Evolutionary conservation across 2,329 filamentous ascomycete species (phyloP).

Genomic region (Aspergillus intermedius): DNA sequence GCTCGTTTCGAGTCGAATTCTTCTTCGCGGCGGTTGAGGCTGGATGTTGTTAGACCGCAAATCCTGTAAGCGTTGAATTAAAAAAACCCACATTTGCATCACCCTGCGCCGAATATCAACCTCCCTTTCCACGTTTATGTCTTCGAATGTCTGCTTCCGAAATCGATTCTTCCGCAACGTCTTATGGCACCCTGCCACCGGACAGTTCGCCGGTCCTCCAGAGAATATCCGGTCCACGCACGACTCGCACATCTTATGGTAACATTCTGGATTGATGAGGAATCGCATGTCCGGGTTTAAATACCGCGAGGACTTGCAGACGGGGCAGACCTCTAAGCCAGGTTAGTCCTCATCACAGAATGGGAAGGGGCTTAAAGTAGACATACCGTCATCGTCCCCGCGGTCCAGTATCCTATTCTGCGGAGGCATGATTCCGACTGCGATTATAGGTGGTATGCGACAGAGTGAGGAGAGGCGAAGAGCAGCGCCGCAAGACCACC

Average conservation of each 20-base stretch:
- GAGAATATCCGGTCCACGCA: constrained; percentile 94
- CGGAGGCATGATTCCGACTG: constrained; percentile 22
- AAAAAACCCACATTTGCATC: constrained; percentile 46
- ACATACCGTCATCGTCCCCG: constrained; percentile 39
- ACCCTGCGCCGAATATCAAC: constrained; percentile 84
- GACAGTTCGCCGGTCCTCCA: constrained; percentile 84
- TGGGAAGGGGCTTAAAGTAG: background rate
- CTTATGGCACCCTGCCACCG: constrained; percentile 78
- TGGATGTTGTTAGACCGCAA: constrained; percentile 26
- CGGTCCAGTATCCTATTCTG: constrained; percentile 27
- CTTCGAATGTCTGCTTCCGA: constrained; percentile 80
- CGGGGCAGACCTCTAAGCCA: constrained; percentile 72
- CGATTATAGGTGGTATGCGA: background rate
- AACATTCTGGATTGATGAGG: constrained; percentile 96
- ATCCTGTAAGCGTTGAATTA: background rate
- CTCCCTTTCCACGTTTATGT: constrained; percentile 82
- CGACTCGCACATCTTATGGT: constrained; percentile 96
- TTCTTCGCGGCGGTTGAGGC: constrained; percentile 83
- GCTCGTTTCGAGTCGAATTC: constrained; percentile 79
- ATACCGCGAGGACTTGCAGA: constrained; percentile 95
- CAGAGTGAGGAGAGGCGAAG: constrained; percentile 2
- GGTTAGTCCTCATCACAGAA: constrained; percentile 3
- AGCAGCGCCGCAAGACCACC: constrained; percentile 1
- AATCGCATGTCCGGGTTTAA: constrained; percentile 92
- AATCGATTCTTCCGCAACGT: constrained; percentile 82